Conservation (phyloP, 2,329 filamentous ascomycete species). For the Mariannaea sp. region DNA sequence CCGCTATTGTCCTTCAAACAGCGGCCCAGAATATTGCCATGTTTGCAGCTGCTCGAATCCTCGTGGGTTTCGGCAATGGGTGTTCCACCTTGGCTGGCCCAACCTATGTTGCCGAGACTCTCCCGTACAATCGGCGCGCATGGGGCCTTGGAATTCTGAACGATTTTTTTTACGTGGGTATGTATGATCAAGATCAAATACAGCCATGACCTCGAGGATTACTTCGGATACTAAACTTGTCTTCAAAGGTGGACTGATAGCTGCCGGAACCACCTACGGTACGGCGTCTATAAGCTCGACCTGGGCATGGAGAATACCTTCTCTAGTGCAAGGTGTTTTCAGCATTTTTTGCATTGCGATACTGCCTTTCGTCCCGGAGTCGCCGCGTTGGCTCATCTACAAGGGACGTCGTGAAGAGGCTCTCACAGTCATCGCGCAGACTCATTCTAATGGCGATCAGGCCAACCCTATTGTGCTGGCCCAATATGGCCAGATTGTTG, state of each 20-base stretch:
- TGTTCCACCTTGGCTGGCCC: conserved; percentile 50
- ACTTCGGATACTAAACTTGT: conserved; percentile 28
- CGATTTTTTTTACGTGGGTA: not conserved
- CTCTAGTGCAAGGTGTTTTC: conserved; percentile 40
- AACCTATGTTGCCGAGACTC: conserved; percentile 56
- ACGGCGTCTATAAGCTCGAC: conserved; percentile 40
- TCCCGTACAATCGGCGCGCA: conserved; percentile 40
- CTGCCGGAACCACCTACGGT: conserved; percentile 51
- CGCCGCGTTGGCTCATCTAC: conserved; percentile 52
- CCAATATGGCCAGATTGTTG: too few species aligned
- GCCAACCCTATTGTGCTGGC: too few species aligned
- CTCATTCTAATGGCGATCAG: conserved; percentile 49
- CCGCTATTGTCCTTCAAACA: conserved; percentile 53
- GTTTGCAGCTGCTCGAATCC: conserved; percentile 54
- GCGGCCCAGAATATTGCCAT: conserved; percentile 57
- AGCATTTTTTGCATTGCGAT: conserved; percentile 36
- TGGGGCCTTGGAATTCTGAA: conserved; percentile 29
- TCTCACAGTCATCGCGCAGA: conserved; percentile 47
- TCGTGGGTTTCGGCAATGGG: conserved; percentile 52
- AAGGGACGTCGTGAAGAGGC: conserved; percentile 49
- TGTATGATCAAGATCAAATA: not conserved
- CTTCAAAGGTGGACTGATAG: conserved; percentile 50
- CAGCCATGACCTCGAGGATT: conserved; percentile 1
- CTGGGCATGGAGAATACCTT: conserved; percentile 46
- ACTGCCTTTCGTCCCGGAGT: conserved; percentile 47